Conservation (phyloP, 768 basidiomycete species). For the Tephrocybe rancida region DNA sequence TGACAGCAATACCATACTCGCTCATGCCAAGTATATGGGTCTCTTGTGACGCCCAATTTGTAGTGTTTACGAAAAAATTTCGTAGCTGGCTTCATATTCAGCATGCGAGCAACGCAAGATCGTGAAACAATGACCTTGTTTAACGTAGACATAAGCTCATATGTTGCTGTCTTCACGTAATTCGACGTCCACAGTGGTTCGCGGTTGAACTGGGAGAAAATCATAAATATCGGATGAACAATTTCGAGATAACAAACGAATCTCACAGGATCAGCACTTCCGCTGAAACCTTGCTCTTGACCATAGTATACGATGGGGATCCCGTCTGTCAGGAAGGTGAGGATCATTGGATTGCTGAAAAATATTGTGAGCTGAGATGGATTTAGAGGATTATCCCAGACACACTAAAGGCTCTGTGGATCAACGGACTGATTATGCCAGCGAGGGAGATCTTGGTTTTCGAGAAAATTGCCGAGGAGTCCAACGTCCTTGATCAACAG, state of each 20-base stretch:
- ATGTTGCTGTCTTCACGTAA: slow-evolving; percentile 60
- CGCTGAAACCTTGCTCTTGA: slow-evolving; percentile 73
- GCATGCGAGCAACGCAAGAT: background rate
- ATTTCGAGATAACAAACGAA: background rate
- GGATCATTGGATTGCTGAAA: slow-evolving; percentile 69
- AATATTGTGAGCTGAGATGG: background rate
- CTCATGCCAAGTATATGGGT: slow-evolving; percentile 54
- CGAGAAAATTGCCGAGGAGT: slow-evolving; percentile 74
- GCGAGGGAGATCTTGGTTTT: slow-evolving; percentile 77
- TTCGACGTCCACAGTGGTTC: slow-evolving; percentile 75
- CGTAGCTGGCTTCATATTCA: slow-evolving; percentile 47
- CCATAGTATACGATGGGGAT: slow-evolving; percentile 85
- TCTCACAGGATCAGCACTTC: slow-evolving; percentile 65
- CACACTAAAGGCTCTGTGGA: slow-evolving; percentile 69
- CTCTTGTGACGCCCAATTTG: slow-evolving; percentile 55
- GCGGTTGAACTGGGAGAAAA: slow-evolving; percentile 59
- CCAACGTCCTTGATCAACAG: slow-evolving; percentile 34
- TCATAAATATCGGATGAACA: background rate
- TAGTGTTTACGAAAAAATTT: slow-evolving; percentile 59
- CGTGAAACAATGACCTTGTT: slow-evolving; percentile 47
- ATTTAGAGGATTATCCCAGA: slow-evolving; percentile 4
- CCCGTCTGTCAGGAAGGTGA: slow-evolving; percentile 80
- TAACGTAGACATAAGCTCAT: slow-evolving; percentile 59
- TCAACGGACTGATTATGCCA: slow-evolving; percentile 77
- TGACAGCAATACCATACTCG: slow-evolving; percentile 57